Evolutionary conservation across 371 early-diverging fungal species (phyloP), one percentile per base, ranked within the genome.

Genomic region (Apophysomyces variabilis): DNA sequence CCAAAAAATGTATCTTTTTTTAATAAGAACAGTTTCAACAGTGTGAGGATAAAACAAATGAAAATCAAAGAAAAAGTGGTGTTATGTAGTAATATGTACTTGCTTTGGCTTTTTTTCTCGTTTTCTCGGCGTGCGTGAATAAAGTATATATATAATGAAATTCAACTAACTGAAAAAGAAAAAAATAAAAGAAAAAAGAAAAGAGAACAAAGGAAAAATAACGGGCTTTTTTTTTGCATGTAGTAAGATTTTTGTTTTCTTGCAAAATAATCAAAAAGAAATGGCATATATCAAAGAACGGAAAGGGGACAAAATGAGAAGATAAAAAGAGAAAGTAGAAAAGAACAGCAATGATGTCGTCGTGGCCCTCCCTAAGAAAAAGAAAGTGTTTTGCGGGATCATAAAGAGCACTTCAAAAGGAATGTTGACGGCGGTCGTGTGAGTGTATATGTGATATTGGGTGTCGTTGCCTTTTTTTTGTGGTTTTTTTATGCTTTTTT

Each of bases 281-380:
- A 58, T 35, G 41, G 62, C 18, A 50, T 32, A 58, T 18, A 58
- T 45, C 14, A 50, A 50, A 50, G 54, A 65, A 37, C 46, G 54
- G 65, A 45, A 56, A 21, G 35, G 67, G 58, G 58, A 58, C 18
- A 69, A 45, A 37, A 47, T 21, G 38, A 44, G 58, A 58, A n/a
- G 38, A 59, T n/a, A 57, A 57, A 62, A 38, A n/a, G 36, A 62
- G 45, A 63, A n/a, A 56, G 64, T 38, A 38, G 36, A 65, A 65
- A 63, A 56, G 21, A 50, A n/a, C 16, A 21, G 18, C 16, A 26
- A 4, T 18, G 54, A 26, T 18, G 16, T 7, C 21, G 9, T 9
- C 16, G 47, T n/a, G n/a, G 21, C 4, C 18, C n/a, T 50, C 54
- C n/a, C 21, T 21, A 50, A 21, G 21, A 50, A 50, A 50, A 50